Conservation (phyloP, 106 monocot genomes). For the Amphibolis antarctica region DNA sequence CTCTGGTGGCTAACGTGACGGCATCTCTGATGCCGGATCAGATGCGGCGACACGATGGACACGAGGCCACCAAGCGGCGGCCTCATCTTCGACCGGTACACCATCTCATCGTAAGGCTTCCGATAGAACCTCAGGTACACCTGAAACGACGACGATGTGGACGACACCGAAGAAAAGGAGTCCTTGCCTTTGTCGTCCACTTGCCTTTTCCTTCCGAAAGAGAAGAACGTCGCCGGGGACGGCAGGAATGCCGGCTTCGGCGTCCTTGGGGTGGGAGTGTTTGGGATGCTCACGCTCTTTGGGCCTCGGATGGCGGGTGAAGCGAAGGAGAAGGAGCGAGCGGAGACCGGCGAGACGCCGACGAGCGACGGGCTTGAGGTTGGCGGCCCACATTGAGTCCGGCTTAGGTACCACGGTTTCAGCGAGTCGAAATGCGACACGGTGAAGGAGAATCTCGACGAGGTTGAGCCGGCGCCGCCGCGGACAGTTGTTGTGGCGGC, state of each 20-base stretch:
- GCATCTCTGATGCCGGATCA: conserved; percentile 20
- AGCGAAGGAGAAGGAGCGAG: conserved; percentile 52
- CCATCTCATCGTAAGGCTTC: conserved; percentile 72
- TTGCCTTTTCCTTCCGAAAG: conserved; percentile 21
- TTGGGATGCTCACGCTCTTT: conserved; percentile 11
- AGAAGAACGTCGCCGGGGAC: conserved; percentile 50
- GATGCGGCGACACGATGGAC: conserved; percentile 54
- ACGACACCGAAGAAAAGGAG: not conserved
- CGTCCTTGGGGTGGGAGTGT: conserved; percentile 39
- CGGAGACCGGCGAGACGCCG: conserved; percentile 35
- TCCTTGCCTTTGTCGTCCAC: conserved; percentile 12
- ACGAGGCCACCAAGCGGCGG: conserved; percentile 78
- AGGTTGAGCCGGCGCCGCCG: conserved; percentile 24
- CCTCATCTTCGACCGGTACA: conserved; percentile 76
- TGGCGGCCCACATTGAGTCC: conserved; percentile 7
- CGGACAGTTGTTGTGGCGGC: not conserved
- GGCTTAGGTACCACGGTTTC: conserved; percentile 68
- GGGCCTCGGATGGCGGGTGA: conserved; percentile 28
- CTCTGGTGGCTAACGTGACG: conserved; percentile 31
- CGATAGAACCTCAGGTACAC: conserved; percentile 55
- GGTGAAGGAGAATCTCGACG: conserved; percentile 67
- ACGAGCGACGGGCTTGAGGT: conserved; percentile 32
- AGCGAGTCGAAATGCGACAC: conserved; percentile 55
- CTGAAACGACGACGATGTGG: conserved; percentile 25
- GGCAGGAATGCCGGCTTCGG: conserved; percentile 76